These are phyloP conservation scores for Dictyostelium brefeldianum DNA, from an alignment of 78 protist genomes.

Conservation along the genomic window DNA sequence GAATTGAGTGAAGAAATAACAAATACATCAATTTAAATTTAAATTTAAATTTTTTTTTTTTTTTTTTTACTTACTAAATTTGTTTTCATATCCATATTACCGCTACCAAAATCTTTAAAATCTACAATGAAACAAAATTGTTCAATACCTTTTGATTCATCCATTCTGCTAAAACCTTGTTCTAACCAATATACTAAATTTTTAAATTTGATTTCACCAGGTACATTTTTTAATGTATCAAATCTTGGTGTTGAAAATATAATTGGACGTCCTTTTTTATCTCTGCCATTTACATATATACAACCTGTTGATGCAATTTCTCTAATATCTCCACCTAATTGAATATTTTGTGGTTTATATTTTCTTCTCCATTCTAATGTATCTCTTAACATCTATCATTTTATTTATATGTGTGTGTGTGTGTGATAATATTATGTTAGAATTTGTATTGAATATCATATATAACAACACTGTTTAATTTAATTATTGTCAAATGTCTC, in stretches of 20 bases:
- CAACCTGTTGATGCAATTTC: conserved; percentile 55
- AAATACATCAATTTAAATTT: background rate
- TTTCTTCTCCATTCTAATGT: conserved; percentile 56
- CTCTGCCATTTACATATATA: conserved; percentile 46
- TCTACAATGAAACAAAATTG: conserved; percentile 70
- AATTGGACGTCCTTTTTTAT: conserved; percentile 71
- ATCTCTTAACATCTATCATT: conserved; percentile 49
- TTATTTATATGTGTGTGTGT: too few species aligned
- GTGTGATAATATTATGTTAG: too few species aligned
- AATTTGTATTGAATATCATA: too few species aligned
- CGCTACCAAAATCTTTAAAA: conserved; percentile 59
- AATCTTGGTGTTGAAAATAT: conserved; percentile 65
- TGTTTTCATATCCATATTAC: conserved; percentile 66
- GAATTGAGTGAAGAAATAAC: background rate
- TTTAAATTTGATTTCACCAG: conserved; percentile 24
- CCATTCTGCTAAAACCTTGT: conserved; percentile 58
- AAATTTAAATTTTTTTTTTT: background rate
- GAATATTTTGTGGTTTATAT: conserved; percentile 72
- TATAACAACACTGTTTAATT: too few species aligned
- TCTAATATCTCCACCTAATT: conserved; percentile 15
- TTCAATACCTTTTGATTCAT: conserved; percentile 68
- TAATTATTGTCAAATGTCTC: too few species aligned
- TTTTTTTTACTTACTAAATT: conserved; percentile 28
- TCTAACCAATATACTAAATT: conserved; percentile 58
- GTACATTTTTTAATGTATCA: conserved; percentile 51